These are phyloP conservation scores for Yamadazyma tumulicola DNA, from an alignment of 805 yeast genomes.

Conservation along the genomic window DNA sequence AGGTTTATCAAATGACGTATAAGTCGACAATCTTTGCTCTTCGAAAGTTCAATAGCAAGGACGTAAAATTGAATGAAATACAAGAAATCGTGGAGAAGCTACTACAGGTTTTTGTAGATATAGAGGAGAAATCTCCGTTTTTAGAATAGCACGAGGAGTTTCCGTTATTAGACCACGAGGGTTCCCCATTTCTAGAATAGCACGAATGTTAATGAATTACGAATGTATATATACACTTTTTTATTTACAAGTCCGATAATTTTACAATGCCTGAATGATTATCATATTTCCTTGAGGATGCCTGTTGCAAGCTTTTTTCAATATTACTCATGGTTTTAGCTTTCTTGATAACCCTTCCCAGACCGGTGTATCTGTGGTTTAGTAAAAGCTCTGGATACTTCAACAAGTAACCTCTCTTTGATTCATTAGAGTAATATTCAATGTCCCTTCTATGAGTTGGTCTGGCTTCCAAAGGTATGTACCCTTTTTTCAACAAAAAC, in stretches of 20 bases:
- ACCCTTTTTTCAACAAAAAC: slow-evolving; percentile 66
- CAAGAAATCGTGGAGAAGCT: slow-evolving; percentile 40
- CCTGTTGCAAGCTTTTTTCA: slow-evolving; percentile 33
- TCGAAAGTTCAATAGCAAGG: slow-evolving; percentile 26
- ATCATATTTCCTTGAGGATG: slow-evolving; percentile 17
- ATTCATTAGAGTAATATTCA: slow-evolving; percentile 67
- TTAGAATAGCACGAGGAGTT: slow-evolving; percentile 3
- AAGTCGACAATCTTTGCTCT: slow-evolving; percentile 37
- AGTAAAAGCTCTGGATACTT: slow-evolving; percentile 36
- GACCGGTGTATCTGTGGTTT: slow-evolving; percentile 27
- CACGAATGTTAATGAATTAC: background rate
- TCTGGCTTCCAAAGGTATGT: slow-evolving; percentile 79
- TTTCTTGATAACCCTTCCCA: slow-evolving; percentile 16
- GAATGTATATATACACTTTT: background rate
- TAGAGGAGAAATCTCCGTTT: slow-evolving; percentile 8
- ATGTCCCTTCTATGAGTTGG: slow-evolving; percentile 83
- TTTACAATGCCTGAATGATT: slow-evolving; percentile 18
- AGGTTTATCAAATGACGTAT: slow-evolving; percentile 39
- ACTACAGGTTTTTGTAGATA: slow-evolving; percentile 35
- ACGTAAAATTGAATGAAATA: slow-evolving; percentile 25
- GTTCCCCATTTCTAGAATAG: background rate
- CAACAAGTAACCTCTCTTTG: slow-evolving; percentile 71
- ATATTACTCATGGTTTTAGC: slow-evolving; percentile 31
- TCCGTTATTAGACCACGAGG: no score
- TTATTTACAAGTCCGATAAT: slow-evolving; percentile 19